Conservation (phyloP, 1,284 basidiomycete species). For the Pascua sp. region DNA sequence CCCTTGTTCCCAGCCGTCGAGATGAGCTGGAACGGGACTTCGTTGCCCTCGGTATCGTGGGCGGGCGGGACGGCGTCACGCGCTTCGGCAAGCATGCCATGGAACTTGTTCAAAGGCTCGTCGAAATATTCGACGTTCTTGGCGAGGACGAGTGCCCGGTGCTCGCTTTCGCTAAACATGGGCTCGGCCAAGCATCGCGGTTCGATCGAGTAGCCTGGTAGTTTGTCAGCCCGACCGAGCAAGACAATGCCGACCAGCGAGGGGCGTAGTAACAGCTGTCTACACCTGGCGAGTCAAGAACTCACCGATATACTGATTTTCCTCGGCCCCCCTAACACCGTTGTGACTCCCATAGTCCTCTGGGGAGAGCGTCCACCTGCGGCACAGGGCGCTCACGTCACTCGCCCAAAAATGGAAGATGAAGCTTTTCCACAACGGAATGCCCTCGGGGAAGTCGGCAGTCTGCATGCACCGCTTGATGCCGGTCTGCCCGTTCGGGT, state of each 20-base stretch:
- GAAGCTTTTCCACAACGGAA: constrained; percentile 45
- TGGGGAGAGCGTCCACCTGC: constrained; percentile 41
- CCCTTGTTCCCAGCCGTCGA: constrained; percentile 22
- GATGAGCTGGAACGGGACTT: constrained; percentile 24
- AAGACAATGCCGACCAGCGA: too few species aligned
- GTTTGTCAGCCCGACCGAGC: neutral
- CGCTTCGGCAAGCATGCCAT: constrained; percentile 3
- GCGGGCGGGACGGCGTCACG: constrained; percentile 6
- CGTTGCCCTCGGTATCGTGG: constrained; percentile 4
- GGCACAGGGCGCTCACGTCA: constrained; percentile 30
- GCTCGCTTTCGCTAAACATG: constrained; percentile 23
- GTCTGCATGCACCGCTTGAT: constrained; percentile 20
- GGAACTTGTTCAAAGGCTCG: constrained; percentile 5
- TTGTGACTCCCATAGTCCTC: constrained; percentile 31
- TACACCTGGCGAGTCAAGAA: neutral
- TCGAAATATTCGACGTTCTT: constrained; percentile 41
- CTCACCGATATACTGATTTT: constrained; percentile 43
- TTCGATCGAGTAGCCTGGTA: constrained; percentile 47
- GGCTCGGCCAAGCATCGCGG: constrained; percentile 25
- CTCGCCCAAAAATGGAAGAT: constrained; percentile 40
- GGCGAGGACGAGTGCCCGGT: constrained; percentile 44
- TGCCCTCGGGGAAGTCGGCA: constrained; percentile 25
- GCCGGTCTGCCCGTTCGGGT: constrained; percentile 7
- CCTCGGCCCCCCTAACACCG: constrained; percentile 6
- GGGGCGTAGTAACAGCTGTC: too few species aligned